Conservation (phyloP, 2,329 filamentous ascomycete species). For the Penicillium nordicum region DNA sequence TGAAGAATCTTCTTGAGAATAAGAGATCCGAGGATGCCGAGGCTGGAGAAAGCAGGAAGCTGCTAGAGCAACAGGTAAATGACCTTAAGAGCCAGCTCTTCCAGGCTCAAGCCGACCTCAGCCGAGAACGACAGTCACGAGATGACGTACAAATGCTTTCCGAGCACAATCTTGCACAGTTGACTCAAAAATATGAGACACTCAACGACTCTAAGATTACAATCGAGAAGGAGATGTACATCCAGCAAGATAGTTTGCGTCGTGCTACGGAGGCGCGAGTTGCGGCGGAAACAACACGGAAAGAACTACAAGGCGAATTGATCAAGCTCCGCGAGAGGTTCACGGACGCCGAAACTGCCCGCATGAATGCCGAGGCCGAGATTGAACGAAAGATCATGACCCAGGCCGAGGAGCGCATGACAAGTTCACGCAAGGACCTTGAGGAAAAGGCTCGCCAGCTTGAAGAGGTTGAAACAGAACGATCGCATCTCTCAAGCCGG, state of each 20-base stretch:
- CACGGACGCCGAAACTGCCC: constrained; percentile 78
- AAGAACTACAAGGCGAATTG: constrained; percentile 83
- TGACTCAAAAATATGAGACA: constrained; percentile 80
- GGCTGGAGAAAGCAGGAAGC: constrained; percentile 72
- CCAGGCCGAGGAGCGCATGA: constrained; percentile 75
- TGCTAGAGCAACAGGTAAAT: constrained; percentile 82
- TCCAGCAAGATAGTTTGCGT: constrained; percentile 86
- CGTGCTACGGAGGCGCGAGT: constrained; percentile 78
- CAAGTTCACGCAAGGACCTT: constrained; percentile 72
- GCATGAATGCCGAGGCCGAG: constrained; percentile 73
- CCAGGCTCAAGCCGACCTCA: constrained; percentile 80
- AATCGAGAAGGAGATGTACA: constrained; percentile 96
- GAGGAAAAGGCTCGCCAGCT: constrained; percentile 73
- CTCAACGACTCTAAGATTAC: constrained; percentile 94
- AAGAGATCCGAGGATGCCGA: constrained; percentile 87
- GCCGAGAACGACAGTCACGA: constrained; percentile 84
- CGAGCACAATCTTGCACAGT: constrained; percentile 77
- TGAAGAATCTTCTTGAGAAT: constrained; percentile 79
- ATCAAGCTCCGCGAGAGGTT: constrained; percentile 79
- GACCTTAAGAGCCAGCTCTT: constrained; percentile 84
- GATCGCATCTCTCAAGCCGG: constrained; percentile 69
- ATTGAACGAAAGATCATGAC: constrained; percentile 76
- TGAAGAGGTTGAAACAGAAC: constrained; percentile 75
- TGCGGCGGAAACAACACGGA: constrained; percentile 79
- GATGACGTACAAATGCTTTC: constrained; percentile 89